Evolutionary conservation across 768 basidiomycete genomes (phyloP), one percentile per base, ranked within the genome.

Genomic region (Mycena latifolia): DNA sequence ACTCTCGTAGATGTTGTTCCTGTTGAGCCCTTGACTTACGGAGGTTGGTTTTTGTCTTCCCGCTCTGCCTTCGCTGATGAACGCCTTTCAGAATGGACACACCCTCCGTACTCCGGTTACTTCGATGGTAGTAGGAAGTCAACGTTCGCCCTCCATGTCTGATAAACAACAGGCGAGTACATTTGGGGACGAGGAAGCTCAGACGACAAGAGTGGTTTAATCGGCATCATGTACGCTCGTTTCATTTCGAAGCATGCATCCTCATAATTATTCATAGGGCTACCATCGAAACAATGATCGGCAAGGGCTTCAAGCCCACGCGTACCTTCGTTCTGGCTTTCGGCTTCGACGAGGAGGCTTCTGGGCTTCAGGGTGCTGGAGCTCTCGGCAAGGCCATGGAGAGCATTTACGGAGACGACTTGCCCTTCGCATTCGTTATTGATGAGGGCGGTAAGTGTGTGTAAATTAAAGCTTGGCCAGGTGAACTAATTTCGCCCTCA

Each of bases 361-460:
- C 82, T 59, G 89, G 89, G 43, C 55, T 58, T 8, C 65, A 92
- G 88, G 91, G 91, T 33, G 91, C 90, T 11, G 76, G 75, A 27
- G 71, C 73, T 5, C 79, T 92, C 45, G 80, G 81, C 0, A 72
- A 78, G 14, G 78, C 79, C 48, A 77, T 98, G 31, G 74, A 87
- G 51, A 69, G 82, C 4, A 83, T 80, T 17, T 96, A 93, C 73
- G 95, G 95, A 37, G 74, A 85, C 64, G 77, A 94, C 72, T 85
- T 87, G 5, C 69, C 69, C 2, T 88, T 94, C 73, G 88, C 92
- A 0, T 83, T 97, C 74, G 76, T 98, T 48, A 83, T 98, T 35
- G 96, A 98, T 73, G 96, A 98, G 81, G 95, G 96, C 35, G 87
- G 93, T 89, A 75, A 72, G 80, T 46, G n/a, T n/a, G n/a, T n/a